Evolutionary conservation across 2,329 filamentous ascomycete genomes (phyloP).

Genomic region (Sporothrix pallida): DNA sequence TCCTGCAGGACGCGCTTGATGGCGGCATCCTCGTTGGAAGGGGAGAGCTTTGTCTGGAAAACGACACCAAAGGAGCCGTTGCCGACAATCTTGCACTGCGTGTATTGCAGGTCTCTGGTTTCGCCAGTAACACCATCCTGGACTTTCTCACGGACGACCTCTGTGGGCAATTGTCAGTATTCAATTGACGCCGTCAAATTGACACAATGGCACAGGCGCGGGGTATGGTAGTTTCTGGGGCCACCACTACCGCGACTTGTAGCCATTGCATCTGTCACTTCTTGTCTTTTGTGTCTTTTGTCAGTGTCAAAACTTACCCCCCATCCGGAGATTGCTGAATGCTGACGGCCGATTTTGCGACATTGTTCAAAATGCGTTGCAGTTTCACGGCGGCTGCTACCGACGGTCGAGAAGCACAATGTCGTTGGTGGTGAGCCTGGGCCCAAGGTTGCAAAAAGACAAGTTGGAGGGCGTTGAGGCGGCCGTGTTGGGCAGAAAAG

Average conservation of each 20-base stretch:
- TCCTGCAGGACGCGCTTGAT: slow-evolving; percentile 99
- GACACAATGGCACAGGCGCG: neutral
- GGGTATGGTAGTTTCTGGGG: neutral
- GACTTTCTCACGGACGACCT: slow-evolving; percentile 98
- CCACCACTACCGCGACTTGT: neutral
- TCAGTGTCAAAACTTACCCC: slow-evolving; percentile 69
- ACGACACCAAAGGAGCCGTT: slow-evolving; percentile 99
- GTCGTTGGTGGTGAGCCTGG: slow-evolving; percentile 34
- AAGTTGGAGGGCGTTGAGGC: slow-evolving; percentile 38
- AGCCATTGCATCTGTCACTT: neutral
- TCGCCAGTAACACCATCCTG: slow-evolving; percentile 98
- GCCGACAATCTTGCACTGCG: slow-evolving; percentile 98
- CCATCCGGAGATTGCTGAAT: slow-evolving; percentile 89
- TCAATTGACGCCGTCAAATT: neutral
- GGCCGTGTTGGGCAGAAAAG: slow-evolving; percentile 46
- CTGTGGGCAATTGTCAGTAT: slow-evolving; percentile 53
- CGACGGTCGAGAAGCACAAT: slow-evolving; percentile 35
- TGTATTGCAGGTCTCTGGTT: slow-evolving; percentile 96
- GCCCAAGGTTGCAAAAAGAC: slow-evolving; percentile 36
- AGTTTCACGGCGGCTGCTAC: slow-evolving; percentile 40
- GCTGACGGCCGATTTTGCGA: slow-evolving; percentile 90
- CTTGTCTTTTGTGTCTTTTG: too few relatives aligned
- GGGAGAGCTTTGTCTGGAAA: slow-evolving; percentile 97
- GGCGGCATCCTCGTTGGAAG: slow-evolving; percentile 96
- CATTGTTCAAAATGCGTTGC: slow-evolving; percentile 59